phyloP scores from a whole-genome alignment of 108 stramenopile species.

The Heterococcus sp. region DNA sequence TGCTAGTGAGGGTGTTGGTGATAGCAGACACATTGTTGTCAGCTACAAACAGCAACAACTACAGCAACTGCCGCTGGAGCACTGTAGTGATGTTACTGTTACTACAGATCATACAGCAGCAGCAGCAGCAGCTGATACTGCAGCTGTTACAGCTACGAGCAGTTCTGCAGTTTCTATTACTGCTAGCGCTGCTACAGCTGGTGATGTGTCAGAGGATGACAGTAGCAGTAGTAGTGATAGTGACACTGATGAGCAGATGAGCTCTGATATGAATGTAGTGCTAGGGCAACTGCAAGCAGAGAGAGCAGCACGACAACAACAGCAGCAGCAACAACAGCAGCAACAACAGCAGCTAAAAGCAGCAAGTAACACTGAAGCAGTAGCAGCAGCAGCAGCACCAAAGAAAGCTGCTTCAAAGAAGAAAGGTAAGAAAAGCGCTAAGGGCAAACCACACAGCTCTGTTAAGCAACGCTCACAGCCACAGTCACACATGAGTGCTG shows the following conservation, averaged over 20 bases:
- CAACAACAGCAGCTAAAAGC: not conserved
- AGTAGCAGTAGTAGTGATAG: not conserved
- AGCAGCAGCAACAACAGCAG: not conserved
- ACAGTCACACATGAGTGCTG: not conserved
- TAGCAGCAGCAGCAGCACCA: not conserved
- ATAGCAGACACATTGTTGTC: constrained; percentile 13
- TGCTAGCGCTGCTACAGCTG: not conserved
- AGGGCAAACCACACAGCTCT: not conserved
- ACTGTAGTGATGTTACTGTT: not conserved
- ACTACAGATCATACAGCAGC: no score
- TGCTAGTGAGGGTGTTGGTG: constrained; percentile 22
- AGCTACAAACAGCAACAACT: not conserved
- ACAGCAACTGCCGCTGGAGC: not conserved
- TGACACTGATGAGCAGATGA: no score
- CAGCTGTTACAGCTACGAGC: not conserved
- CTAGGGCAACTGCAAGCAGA: no score
- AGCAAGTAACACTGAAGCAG: not conserved
- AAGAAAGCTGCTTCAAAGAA: not conserved
- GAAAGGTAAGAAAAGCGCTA: not conserved
- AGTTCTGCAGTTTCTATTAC: no score
- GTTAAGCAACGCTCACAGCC: not conserved
- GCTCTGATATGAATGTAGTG: no score
- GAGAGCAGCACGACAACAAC: no score
- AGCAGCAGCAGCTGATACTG: no score
- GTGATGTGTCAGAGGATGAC: not conserved